Evolutionary conservation across 2,329 filamentous ascomycete species (phyloP).

Genomic region (Talaromyces sp.): DNA sequence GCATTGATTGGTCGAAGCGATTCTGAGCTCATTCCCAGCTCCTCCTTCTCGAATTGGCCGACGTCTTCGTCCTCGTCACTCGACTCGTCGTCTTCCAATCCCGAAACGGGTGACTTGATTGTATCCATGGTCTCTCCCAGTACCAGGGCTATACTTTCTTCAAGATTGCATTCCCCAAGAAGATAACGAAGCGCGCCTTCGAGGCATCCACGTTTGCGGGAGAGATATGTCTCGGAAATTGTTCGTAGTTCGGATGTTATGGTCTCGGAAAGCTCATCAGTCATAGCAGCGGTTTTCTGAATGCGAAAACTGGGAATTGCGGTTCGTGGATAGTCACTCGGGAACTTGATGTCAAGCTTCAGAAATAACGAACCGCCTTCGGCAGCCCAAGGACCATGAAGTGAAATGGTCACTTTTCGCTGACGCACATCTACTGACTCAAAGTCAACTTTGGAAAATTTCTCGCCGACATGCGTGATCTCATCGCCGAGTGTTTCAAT

Average conservation of each 20-base stretch:
- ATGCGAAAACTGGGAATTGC: slow-evolving; percentile 49
- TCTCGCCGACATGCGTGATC: slow-evolving; percentile 56
- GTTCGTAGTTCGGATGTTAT: slow-evolving; percentile 48
- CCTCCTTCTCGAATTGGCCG: slow-evolving; percentile 37
- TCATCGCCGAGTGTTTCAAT: slow-evolving; percentile 55
- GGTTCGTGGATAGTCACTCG: slow-evolving; percentile 49
- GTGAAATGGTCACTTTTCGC: slow-evolving; percentile 50
- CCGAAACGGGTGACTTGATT: slow-evolving; percentile 38
- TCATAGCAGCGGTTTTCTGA: slow-evolving; percentile 54
- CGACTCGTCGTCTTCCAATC: slow-evolving; percentile 66
- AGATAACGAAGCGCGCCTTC: slow-evolving; percentile 59
- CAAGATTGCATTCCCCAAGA: slow-evolving; percentile 52
- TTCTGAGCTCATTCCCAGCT: slow-evolving; percentile 46
- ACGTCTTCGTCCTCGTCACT: slow-evolving; percentile 70
- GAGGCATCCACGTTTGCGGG: slow-evolving; percentile 51
- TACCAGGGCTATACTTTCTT: slow-evolving; percentile 50
- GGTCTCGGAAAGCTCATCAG: slow-evolving; percentile 44
- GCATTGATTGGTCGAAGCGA: slow-evolving; percentile 51
- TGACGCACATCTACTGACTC: slow-evolving; percentile 54
- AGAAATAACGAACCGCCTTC: slow-evolving; percentile 50
- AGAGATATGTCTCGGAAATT: slow-evolving; percentile 52
- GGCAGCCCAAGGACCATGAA: slow-evolving; percentile 57
- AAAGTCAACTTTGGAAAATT: slow-evolving; percentile 56
- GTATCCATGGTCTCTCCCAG: slow-evolving; percentile 54
- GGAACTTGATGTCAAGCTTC: slow-evolving; percentile 55